phyloP scores from a whole-genome alignment of 2,329 filamentous ascomycete species.

The Tricladium varicosporioides region DNA sequence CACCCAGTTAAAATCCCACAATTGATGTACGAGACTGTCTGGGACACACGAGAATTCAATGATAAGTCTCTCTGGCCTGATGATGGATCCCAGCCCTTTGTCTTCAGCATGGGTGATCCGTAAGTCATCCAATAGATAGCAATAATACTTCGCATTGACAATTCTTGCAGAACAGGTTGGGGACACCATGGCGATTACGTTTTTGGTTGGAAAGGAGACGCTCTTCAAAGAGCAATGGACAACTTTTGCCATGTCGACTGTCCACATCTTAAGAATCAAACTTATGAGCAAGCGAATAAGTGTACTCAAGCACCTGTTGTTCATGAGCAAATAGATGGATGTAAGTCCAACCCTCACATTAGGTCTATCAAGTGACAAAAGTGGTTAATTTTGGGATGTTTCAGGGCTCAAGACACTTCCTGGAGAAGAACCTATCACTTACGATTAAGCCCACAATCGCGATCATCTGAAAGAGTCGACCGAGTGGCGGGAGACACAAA shows the following conservation, averaged over 20 bases:
- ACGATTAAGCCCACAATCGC: too few relatives aligned
- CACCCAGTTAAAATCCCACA: constrained; percentile 47
- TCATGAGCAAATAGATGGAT: constrained; percentile 48
- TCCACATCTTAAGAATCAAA: constrained; percentile 42
- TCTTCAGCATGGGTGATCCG: constrained; percentile 43
- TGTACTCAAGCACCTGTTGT: constrained; percentile 46
- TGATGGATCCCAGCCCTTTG: constrained; percentile 42
- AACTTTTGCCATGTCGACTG: constrained; percentile 38
- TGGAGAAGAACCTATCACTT: too few relatives aligned
- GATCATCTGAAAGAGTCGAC: too few relatives aligned
- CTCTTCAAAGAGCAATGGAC: constrained; percentile 48
- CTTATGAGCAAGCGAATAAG: constrained; percentile 43
- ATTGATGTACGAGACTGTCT: constrained; percentile 49
- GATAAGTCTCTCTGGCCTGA: constrained; percentile 43
- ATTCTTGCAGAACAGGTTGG: constrained; percentile 35
- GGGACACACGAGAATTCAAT: constrained; percentile 41
- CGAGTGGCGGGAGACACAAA: too few relatives aligned
- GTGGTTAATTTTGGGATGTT: too few relatives aligned
- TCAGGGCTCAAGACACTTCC: too few relatives aligned
- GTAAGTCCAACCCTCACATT: constrained; percentile 33
- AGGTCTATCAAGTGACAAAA: too few relatives aligned
- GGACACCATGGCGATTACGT: constrained; percentile 51
- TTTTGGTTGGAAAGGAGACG: constrained; percentile 49
- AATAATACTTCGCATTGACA: constrained; percentile 20
- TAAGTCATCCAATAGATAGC: constrained; percentile 27